Percentiles rank a stretch among this genome's conserved stretches.
phyloP scores from a whole-genome alignment of 805 yeast genomes.

The Candida palmyrensis region DNA sequence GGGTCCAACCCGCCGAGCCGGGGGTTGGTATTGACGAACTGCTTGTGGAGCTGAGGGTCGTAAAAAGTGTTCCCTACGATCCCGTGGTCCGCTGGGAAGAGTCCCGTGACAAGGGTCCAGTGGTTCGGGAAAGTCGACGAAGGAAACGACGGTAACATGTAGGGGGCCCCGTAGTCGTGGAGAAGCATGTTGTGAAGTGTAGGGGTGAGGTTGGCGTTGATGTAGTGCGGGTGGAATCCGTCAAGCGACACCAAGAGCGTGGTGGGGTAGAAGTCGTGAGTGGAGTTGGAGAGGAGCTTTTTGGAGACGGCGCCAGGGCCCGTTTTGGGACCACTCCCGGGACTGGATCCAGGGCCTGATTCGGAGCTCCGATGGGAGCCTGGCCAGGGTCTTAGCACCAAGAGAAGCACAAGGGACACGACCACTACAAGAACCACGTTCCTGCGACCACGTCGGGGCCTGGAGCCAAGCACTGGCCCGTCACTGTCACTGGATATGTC shows the following conservation, averaged over 20 bases:
- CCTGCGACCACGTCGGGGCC: too few species aligned
- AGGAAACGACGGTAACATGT: conserved; percentile 83
- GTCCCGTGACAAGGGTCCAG: conserved; percentile 86
- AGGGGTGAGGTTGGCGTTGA: conserved; percentile 65
- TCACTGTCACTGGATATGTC: too few species aligned
- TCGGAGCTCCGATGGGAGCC: too few species aligned
- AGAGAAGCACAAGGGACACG: too few species aligned
- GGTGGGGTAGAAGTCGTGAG: conserved; percentile 68
- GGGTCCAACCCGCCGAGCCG: conserved; percentile 45
- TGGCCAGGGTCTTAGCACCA: too few species aligned
- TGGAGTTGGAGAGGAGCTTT: conserved; percentile 47
- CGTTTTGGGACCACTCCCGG: too few species aligned
- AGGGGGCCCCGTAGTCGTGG: conserved; percentile 63
- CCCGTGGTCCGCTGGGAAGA: conserved; percentile 80
- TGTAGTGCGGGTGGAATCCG: conserved; percentile 89
- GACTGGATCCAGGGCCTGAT: too few species aligned
- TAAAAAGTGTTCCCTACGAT: conserved; percentile 78
- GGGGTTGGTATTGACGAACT: conserved; percentile 62
- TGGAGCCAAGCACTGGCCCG: too few species aligned
- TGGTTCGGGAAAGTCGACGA: conserved; percentile 89
- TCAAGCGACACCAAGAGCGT: conserved; percentile 78
- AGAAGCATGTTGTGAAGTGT: conserved; percentile 53
- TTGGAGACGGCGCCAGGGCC: too few species aligned
- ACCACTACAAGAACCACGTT: too few species aligned
- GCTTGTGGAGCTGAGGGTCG: conserved; percentile 51